Evolutionary conservation across 169 alveolate genomes (phyloP).

Genomic region (Babesia ovata): DNA sequence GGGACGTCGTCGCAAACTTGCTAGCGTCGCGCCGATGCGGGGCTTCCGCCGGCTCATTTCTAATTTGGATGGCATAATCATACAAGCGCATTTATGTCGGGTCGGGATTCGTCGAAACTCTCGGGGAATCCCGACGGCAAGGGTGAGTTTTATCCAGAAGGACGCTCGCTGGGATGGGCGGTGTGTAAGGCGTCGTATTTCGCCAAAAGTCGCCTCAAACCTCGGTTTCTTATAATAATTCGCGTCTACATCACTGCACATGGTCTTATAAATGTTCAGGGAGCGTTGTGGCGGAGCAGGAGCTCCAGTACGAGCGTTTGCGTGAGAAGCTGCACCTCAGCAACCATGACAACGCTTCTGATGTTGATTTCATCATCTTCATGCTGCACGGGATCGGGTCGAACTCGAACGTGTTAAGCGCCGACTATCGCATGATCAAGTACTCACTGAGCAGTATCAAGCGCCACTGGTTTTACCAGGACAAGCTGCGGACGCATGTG

Average conservation of each 20-base stretch:
- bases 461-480: slow-evolving; percentile 76
- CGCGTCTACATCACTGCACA: not conserved
- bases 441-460: slow-evolving; percentile 69
- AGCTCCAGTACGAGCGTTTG: slow-evolving; percentile 19
- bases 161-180: not conserved
- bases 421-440: slow-evolving; percentile 72
- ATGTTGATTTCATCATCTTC: slow-evolving; percentile 70
- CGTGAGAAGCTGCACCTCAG: slow-evolving; percentile 15
- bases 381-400: slow-evolving; percentile 80
- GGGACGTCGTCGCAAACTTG: not conserved
- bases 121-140: not conserved
- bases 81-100: not conserved
- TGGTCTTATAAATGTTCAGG: not conserved
- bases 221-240: no score
- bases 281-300: slow-evolving; percentile 15
- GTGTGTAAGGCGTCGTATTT: no score
- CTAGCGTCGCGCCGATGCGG: not conserved
- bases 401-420: slow-evolving; percentile 53
- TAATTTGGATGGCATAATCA: not conserved
- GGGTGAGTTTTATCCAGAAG: not conserved
- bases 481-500: slow-evolving; percentile 67
- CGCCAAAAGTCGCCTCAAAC: no score
- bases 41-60: not conserved
- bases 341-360: not conserved
- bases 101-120: not conserved